These are phyloP conservation scores for Monosporascus sp. DNA, from an alignment of 2,329 filamentous ascomycete genomes.

Conservation along the genomic window DNA sequence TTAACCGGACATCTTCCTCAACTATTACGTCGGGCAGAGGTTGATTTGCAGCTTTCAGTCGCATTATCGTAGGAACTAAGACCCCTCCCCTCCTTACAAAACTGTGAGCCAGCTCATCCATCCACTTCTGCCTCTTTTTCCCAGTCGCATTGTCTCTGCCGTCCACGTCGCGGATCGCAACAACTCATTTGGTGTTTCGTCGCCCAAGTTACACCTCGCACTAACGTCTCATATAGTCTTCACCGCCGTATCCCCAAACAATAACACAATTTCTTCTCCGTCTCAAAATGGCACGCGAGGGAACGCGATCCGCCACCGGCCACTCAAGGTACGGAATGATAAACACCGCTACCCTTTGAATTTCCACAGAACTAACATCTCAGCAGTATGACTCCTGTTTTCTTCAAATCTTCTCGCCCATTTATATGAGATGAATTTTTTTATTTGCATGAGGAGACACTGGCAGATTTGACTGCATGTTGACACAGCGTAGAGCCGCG, in stretches of 20 bases:
- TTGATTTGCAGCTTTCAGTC: neutral
- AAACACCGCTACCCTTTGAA: neutral
- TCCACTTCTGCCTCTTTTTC: conserved; percentile 7
- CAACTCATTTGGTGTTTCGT: conserved; percentile 1
- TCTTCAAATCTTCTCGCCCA: neutral
- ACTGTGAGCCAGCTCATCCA: neutral
- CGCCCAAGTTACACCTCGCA: conserved; percentile 9
- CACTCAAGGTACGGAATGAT: conserved; percentile 30
- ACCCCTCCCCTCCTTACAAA: no score
- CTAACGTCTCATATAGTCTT: conserved; percentile 21
- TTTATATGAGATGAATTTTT: neutral
- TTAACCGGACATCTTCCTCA: neutral
- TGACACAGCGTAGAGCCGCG: conserved; percentile 34
- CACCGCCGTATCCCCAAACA: conserved; percentile 1
- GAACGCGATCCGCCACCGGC: conserved; percentile 47
- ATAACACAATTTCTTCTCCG: conserved; percentile 1
- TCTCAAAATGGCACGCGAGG: conserved; percentile 42
- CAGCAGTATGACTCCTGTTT: neutral
- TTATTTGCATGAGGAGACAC: neutral
- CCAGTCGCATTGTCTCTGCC: conserved; percentile 26
- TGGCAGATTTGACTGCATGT: neutral
- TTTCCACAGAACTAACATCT: neutral
- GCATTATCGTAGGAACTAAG: neutral
- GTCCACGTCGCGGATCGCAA: conserved; percentile 18
- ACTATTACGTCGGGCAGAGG: neutral